A percentile compares a stretch with the other conserved stretches of the same genome.
Evolutionary conservation across 2,329 filamentous ascomycete species (phyloP).

Genomic region (Raffaelea albimanens): DNA sequence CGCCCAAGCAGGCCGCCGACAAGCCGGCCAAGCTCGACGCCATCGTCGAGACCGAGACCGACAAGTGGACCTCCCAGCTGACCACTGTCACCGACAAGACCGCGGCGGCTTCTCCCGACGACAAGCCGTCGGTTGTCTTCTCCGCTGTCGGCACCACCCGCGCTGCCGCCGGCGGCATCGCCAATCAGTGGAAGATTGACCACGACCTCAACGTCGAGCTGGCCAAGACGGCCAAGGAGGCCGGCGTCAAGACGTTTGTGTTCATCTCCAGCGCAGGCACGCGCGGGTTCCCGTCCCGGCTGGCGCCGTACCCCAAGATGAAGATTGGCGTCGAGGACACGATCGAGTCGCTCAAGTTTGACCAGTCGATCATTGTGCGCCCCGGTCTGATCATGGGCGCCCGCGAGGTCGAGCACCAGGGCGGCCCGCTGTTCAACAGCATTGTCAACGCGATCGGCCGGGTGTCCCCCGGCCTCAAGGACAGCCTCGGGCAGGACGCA

Average conservation of each 20-base stretch:
- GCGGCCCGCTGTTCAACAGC: conserved; percentile 47
- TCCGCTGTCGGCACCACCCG: conserved; percentile 75
- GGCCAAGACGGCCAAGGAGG: conserved; percentile 62
- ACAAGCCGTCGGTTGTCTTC: conserved; percentile 53
- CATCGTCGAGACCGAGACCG: conserved; percentile 57
- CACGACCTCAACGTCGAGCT: conserved; percentile 76
- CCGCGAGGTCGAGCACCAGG: conserved; percentile 49
- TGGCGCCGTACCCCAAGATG: conserved; percentile 56
- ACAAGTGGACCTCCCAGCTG: conserved; percentile 58
- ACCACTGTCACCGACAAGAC: conserved; percentile 14
- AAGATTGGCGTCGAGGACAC: conserved; percentile 81
- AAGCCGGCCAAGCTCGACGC: conserved; percentile 54
- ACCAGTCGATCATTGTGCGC: conserved; percentile 62
- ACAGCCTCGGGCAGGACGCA: conserved; percentile 64
- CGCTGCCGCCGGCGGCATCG: conserved; percentile 62
- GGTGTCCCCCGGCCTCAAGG: conserved; percentile 45
- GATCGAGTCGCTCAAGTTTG: conserved; percentile 63
- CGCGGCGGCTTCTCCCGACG: not conserved
- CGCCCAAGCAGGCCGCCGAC: conserved; percentile 39
- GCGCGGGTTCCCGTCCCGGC: conserved; percentile 26
- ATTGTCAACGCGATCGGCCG: conserved; percentile 46
- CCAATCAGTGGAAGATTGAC: conserved; percentile 79
- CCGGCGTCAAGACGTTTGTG: conserved; percentile 66
- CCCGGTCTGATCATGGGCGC: conserved; percentile 70
- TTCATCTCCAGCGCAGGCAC: conserved; percentile 57